Conservation (phyloP, 495 filamentous ascomycete species). For the Neurospora sp. region DNA sequence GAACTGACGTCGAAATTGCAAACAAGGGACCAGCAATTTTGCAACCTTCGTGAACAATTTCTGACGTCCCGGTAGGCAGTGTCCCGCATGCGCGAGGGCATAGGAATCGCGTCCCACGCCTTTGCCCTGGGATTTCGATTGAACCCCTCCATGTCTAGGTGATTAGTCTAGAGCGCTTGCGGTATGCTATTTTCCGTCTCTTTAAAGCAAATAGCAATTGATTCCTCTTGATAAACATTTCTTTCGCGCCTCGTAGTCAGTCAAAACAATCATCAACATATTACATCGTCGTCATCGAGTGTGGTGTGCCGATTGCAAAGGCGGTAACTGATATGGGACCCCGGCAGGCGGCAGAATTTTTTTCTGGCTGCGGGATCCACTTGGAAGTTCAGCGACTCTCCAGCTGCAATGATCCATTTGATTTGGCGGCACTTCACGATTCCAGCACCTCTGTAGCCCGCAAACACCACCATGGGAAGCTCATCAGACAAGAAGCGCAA, state of each 20-base stretch:
- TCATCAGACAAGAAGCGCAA: constrained; percentile 66
- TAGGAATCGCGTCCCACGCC: neutral
- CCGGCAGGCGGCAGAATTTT: neutral
- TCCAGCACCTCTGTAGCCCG: neutral
- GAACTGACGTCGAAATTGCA: constrained; percentile 14
- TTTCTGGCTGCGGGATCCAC: neutral
- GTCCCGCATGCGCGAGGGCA: neutral
- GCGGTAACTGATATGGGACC: neutral
- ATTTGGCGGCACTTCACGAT: neutral
- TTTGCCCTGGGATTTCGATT: neutral
- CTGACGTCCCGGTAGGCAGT: neutral
- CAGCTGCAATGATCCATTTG: neutral
- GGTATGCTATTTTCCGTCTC: neutral
- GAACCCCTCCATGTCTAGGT: neutral
- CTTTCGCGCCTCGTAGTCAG: neutral
- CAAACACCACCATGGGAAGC: constrained; percentile 37
- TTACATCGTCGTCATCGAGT: neutral
- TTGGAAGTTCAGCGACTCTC: neutral
- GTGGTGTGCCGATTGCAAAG: neutral
- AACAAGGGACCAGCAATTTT: neutral
- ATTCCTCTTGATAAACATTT: neutral
- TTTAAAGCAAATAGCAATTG: neutral
- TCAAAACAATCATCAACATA: neutral
- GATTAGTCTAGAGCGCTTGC: neutral
- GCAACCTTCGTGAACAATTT: neutral